Conservation (phyloP, 495 filamentous ascomycete species). For the Venustampulla echinocandica region DNA sequence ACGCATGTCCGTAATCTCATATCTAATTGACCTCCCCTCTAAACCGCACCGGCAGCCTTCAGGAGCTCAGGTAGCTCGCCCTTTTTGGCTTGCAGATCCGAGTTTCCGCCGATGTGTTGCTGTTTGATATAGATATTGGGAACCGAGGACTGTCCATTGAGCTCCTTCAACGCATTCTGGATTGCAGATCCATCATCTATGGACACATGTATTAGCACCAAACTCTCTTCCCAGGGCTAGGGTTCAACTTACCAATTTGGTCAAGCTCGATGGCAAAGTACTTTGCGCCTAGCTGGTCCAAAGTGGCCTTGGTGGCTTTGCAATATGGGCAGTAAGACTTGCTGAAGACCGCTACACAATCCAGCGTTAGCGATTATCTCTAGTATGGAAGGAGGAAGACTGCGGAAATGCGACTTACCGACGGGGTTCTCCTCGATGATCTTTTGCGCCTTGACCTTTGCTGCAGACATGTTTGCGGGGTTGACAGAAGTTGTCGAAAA, state of each 20-base stretch:
- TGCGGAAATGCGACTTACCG: constrained; percentile 43
- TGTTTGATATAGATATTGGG: constrained; percentile 90
- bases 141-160: constrained; percentile 77
- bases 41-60: constrained; percentile 58
- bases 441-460: constrained; percentile 73
- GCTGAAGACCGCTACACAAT: constrained; percentile 69
- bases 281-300: constrained; percentile 62
- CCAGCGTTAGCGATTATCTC: background rate
- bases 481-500: constrained; percentile 52
- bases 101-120: constrained; percentile 94
- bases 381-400: constrained; percentile 1
- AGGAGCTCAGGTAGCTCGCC: constrained; percentile 47
- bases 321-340: constrained; percentile 99
- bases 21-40: constrained; percentile 11
- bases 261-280: constrained; percentile 76
- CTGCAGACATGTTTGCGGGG: constrained; percentile 68
- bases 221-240: background rate
- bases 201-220: constrained; percentile 5
- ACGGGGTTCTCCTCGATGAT: constrained; percentile 92
- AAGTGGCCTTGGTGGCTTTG: constrained; percentile 61
- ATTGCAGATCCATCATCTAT: constrained; percentile 71
- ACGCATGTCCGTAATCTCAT: background rate
- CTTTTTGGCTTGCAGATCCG: constrained; percentile 70
- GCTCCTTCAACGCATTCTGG: constrained; percentile 72
- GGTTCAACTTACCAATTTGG: constrained; percentile 53